Evolutionary conservation across 73 alveolate genomes (phyloP), one percentile per base, ranked within the genome.

Genomic region (Durusdinium trenchii): DNA sequence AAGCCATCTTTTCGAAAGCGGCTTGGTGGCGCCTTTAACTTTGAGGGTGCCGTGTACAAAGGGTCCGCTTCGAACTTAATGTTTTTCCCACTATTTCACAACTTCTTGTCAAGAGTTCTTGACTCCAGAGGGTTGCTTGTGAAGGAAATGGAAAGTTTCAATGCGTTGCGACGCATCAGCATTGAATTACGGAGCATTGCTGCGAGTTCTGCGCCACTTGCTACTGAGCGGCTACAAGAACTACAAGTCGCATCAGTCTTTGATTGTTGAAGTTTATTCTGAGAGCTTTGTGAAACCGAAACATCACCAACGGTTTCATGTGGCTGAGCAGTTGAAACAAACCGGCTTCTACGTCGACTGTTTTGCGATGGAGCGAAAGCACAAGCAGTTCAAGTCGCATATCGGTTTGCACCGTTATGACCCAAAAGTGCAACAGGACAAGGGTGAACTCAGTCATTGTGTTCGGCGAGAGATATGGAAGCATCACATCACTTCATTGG

Each of bases 331-430:
- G 20, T 26, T 78, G 89, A 23, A 78, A 43, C 89, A 42, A 16
- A 1, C 47, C 64, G 28, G 32, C 12, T 78, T 43, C 45, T 45
- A 78, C 45, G 38, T 45, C 18, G 89, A 78, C 30, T 38, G 50
- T 28, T 78, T 78, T 32, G 89, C 89, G 0, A 18, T 45, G 28
- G 89, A 78, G 47, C 35, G 43, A 9, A 78, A 78, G 38, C 89
- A 78, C 64, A 45, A 43, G 45, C 12, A 2, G 23, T 43, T 45
- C 89, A 78, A 78, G 45, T 78, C 89, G 1, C 89, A 76, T 45
- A 78, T 78, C 62, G 89, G 89, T 3, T 46, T 78, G 60, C 89
- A 78, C 43, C 61, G 89, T 6, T 78, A 45, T 30, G 89, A 78
- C 47, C 89, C 89, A 18, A 45, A 62, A 45, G 42, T 20, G 3